A percentile compares a stretch with the other conserved stretches of the same genome.
Evolutionary conservation across 2,329 filamentous ascomycete species (phyloP).

Genomic region (Phaeoacremonium minimum): DNA sequence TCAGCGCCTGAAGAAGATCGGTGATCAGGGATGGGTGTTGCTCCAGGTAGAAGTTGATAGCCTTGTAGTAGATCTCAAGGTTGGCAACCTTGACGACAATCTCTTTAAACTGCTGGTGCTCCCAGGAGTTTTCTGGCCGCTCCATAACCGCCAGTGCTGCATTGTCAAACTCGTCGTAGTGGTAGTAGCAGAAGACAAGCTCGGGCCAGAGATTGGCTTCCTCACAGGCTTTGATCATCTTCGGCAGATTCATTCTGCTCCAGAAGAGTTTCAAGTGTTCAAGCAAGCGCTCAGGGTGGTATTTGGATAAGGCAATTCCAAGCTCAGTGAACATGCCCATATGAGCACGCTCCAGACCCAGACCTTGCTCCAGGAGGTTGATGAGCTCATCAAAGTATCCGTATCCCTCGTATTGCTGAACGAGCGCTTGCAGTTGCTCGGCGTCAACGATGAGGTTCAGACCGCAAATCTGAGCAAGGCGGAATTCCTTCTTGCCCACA

Average conservation of each 20-base stretch:
- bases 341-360: slow-evolving; percentile 86
- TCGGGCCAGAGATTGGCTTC: slow-evolving; percentile 96
- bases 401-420: slow-evolving; percentile 94
- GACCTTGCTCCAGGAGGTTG: slow-evolving; percentile 84
- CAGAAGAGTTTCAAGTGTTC: slow-evolving; percentile 99
- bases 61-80: slow-evolving; percentile 97
- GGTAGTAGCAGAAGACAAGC: slow-evolving; percentile 94
- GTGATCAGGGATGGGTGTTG: slow-evolving; percentile 94
- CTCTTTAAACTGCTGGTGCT: slow-evolving; percentile 99
- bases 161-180: slow-evolving; percentile 98
- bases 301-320: slow-evolving; percentile 88
- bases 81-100: slow-evolving; percentile 97
- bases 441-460: slow-evolving; percentile 97
- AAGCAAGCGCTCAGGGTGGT: slow-evolving; percentile 94
- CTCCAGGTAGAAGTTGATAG: slow-evolving; percentile 94
- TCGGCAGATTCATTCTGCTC: slow-evolving; percentile 95
- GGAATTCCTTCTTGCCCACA: slow-evolving; percentile 97
- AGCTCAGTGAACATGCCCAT: slow-evolving; percentile 97
- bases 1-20: slow-evolving; percentile 88
- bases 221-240: slow-evolving; percentile 91
- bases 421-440: slow-evolving; percentile 86
- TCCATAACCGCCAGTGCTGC: slow-evolving; percentile 97
- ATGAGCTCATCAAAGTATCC: slow-evolving; percentile 99
- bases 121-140: slow-evolving; percentile 94
- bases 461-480: slow-evolving; percentile 96